phyloP scores from a whole-genome alignment of 768 basidiomycete species.

The Leccinellum luteum region DNA sequence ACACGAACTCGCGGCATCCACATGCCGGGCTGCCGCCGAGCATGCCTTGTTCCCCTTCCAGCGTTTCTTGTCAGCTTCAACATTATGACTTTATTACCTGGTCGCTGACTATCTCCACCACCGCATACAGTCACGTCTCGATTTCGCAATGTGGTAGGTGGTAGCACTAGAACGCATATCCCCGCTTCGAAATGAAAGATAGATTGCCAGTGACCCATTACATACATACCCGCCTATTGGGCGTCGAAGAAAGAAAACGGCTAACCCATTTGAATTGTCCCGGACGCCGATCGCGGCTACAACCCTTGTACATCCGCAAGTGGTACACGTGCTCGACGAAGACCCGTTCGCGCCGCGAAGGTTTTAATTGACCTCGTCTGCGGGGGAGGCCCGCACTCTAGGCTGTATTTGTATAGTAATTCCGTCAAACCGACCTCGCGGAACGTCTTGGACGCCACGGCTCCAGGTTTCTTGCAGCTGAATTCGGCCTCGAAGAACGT shows the following conservation, averaged over 20 bases:
- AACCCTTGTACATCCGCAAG: not conserved
- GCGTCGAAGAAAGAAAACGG: not conserved
- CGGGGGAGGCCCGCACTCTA: not conserved
- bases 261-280: not conserved
- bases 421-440: not conserved
- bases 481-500: not conserved
- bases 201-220: not conserved
- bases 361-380: not conserved
- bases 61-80: not conserved
- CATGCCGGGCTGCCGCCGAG: constrained; percentile 27
- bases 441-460: not conserved
- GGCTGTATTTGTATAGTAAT: not conserved
- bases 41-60: constrained; percentile 2
- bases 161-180: not conserved
- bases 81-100: not conserved
- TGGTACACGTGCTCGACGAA: not conserved
- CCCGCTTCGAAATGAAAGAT: constrained; percentile 18
- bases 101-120: no score
- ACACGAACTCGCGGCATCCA: constrained; percentile 10
- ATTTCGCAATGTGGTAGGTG: no score
- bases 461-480: no score
- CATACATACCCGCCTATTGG: not conserved
- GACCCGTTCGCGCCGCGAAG: not conserved
- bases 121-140: not conserved
- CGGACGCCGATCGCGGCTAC: not conserved